Base-by-base conservation (phyloP, 2,329 filamentous ascomycete genomes). In the Eutypella sp. region DNA sequence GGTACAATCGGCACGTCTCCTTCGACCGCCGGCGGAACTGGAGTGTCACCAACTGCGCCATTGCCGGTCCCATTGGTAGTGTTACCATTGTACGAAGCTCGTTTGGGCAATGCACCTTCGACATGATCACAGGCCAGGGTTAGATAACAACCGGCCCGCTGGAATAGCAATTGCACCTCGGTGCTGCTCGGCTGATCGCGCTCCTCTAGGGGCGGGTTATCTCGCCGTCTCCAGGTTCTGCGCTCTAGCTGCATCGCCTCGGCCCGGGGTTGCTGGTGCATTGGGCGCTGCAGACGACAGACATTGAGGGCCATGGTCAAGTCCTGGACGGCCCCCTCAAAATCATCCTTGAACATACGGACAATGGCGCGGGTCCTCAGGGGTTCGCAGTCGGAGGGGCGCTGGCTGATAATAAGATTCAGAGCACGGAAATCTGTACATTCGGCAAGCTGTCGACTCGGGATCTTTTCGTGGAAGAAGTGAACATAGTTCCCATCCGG, bases 391-490 rank as follows among this genome's bases (percentile, higher is more conserved):
- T 89, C 83, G 38, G 71, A 74, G 1, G 85, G 81, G 18, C 78
- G 68, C 34, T 81, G 76, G 11, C 71, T 68, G 48, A 91, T 83
- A 46, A 92, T 80, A 31, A 87, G 78, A 60, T 83, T 73, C 52
- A 95, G 65, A 4, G 82, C 74, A 43, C 78, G 69, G 46, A 91
- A 66, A 50, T 79, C 84, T 8, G 87, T 91, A 56, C 78, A 83
- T 57, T 88, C 80, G 29, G 82, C 85, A 62, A 93, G 71, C 61
- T 85, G 82, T 36, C 85, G 72, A 34, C 82, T 86, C 1, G 87
- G 85, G 22, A 93, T 91, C 76, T 92, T 93, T 67, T 95, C 87
- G 67, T 92, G 87, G 65, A 95, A 95, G 68, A 92, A 93, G 62
- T 93, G 86, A n/a, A 93, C 89, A 61, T 93, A 93, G 64, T 85